phyloP scores from a whole-genome alignment of 495 filamentous ascomycete species.

The Penicillium diatomitis region DNA sequence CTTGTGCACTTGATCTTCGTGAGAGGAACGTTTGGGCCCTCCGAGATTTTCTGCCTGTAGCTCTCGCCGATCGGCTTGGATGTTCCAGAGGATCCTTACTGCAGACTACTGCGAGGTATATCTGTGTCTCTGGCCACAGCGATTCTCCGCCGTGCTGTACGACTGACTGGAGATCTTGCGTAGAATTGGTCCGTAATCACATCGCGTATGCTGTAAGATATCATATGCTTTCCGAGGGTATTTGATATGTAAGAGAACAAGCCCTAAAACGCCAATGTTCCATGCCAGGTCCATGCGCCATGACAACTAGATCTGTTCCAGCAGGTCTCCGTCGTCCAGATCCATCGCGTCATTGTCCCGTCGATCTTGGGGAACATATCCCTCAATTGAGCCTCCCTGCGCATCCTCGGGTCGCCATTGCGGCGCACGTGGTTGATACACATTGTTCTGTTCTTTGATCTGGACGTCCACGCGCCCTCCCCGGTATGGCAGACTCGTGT shows the following conservation, averaged over 20 bases:
- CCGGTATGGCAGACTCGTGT: slow-evolving; percentile 19
- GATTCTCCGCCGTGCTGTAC: slow-evolving; percentile 2
- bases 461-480: slow-evolving; percentile 28
- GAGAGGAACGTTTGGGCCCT: background rate
- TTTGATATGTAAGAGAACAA: slow-evolving; percentile 11
- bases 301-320: slow-evolving; percentile 27
- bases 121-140: too few relatives aligned
- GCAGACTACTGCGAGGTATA: too few relatives aligned
- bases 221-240: slow-evolving; percentile 10
- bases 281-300: background rate
- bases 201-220: slow-evolving; percentile 10
- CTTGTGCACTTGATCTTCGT: slow-evolving; percentile 22
- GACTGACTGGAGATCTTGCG: background rate
- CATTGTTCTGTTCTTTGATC: slow-evolving; percentile 31
- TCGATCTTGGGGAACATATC: slow-evolving; percentile 27
- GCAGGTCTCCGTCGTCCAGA: slow-evolving; percentile 22
- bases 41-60: background rate
- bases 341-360: slow-evolving; percentile 5
- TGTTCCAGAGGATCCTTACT: too few relatives aligned
- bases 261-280: slow-evolving; percentile 6
- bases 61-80: too few relatives aligned
- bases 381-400: slow-evolving; percentile 37
- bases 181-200: slow-evolving; percentile 8
- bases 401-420: slow-evolving; percentile 28
- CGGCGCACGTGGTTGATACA: slow-evolving; percentile 14